These are phyloP conservation scores for Babesia gibsoni DNA, from an alignment of 169 alveolate genomes.

Conservation along the genomic window DNA sequence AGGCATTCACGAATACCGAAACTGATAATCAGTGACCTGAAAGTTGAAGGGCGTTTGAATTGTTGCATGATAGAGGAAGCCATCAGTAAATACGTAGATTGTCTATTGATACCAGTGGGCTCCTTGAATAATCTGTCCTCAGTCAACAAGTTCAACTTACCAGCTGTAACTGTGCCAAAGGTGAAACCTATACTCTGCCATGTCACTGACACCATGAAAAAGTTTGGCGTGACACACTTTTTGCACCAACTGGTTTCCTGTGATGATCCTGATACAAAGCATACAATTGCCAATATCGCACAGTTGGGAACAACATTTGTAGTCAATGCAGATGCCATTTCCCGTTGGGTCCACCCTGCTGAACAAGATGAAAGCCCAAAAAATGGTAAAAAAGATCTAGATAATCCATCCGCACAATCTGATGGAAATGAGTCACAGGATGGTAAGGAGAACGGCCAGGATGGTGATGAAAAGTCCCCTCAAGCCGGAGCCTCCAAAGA, in stretches of 20 bases:
- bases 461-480: too few species aligned
- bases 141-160: conserved; percentile 40
- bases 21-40: conserved; percentile 57
- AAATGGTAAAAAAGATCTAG: too few species aligned
- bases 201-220: conserved; percentile 62
- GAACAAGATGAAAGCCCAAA: too few species aligned
- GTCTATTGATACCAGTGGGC: conserved; percentile 3
- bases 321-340: conserved; percentile 30
- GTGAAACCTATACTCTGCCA: conserved; percentile 40
- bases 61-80: conserved; percentile 64
- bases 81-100: conserved; percentile 56
- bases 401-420: too few species aligned
- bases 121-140: not conserved
- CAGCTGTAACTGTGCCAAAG: conserved; percentile 58
- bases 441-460: not conserved
- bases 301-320: conserved; percentile 50
- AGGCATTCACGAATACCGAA: too few species aligned
- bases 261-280: conserved; percentile 37
- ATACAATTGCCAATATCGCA: conserved; percentile 41
- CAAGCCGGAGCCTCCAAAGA: too few species aligned
- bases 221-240: conserved; percentile 64
- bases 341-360: conserved; percentile 16
- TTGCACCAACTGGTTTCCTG: conserved; percentile 63
- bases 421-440: not conserved
- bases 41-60: conserved; percentile 46